Base-by-base conservation (phyloP, 2,329 filamentous ascomycete species). In the Dothideomycetes sp. region DNA sequence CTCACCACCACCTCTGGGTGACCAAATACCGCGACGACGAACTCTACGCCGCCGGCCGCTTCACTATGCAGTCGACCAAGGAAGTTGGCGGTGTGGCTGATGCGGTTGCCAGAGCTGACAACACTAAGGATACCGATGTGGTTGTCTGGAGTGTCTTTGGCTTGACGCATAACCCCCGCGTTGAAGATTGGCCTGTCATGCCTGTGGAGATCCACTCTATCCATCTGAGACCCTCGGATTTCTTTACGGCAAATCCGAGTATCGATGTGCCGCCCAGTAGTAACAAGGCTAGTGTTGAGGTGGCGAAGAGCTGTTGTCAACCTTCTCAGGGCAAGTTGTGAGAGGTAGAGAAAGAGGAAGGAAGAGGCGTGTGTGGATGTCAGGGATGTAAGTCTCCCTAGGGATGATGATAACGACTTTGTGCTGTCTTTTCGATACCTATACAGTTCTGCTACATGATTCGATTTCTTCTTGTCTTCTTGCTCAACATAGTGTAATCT, bases 21-120 rank as follows among this genome's bases (percentile, higher is more conserved):
- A 73, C 70, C 3, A 67, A 66, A 48, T 70, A 74, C 51, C 56
- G 56, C 8, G 71, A 74, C 30, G 59, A 68, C 44, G 70, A 75
- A 52, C 52, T 70, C 16, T 73, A 63, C 46, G 68, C 70, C 0
- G 69, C 59, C 0, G 69, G 70, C 1, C 49, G 60, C 17, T 71
- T 64, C 43, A 72, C 69, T 4, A 50, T 69, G 39, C 68, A 70
- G 48, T 41, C 34, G 12, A 33, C 27, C 16, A 36, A 44, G 16
- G 69, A 71, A 44, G 49, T 58, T 2, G 68, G 61, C 24, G 67
- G 67, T 8, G 61, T 70, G 1, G 57, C 56, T 2, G 65, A 69
- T 42, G 66, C 64, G 41, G 62, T 60, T 1, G 59, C 58, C 8
- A 53, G 67, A 2, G 58, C 63, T 7, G 65, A 71, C 5, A 49